Conservation (phyloP, 768 basidiomycete genomes). For the Mycena polygramma region DNA sequence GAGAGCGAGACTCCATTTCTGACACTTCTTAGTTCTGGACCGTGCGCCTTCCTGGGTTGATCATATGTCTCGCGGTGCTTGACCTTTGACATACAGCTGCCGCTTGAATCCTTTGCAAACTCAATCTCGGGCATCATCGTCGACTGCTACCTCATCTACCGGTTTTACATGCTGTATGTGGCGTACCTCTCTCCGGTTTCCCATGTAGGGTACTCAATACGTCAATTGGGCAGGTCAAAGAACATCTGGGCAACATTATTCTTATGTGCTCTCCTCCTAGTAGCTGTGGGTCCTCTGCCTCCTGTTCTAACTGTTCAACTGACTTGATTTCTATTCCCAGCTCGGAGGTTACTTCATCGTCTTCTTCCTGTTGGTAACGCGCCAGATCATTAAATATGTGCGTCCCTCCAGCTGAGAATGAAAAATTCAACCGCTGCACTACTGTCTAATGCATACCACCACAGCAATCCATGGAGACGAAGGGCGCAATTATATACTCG, state of each 20-base stretch:
- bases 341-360: background rate
- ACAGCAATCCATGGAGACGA: too few species aligned
- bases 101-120: conserved; percentile 10
- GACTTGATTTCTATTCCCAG: too few species aligned
- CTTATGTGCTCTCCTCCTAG: background rate
- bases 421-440: too few species aligned
- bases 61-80: background rate
- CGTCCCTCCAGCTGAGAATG: too few species aligned
- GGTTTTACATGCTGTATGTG: conserved; percentile 5
- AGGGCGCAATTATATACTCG: too few species aligned
- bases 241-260: background rate
- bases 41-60: background rate
- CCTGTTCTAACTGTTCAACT: too few species aligned
- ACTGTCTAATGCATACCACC: too few species aligned
- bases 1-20: background rate
- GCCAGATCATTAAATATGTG: too few species aligned
- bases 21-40: conserved; percentile 4
- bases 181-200: background rate
- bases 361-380: too few species aligned
- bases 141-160: conserved; percentile 4
- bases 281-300: background rate
- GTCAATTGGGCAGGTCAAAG: conserved; percentile 5
- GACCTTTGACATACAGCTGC: background rate
- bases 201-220: background rate
- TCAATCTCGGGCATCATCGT: conserved; percentile 4